phyloP scores from a whole-genome alignment of 306 rosid species.

The apple (Malus domestica) region DNA sequence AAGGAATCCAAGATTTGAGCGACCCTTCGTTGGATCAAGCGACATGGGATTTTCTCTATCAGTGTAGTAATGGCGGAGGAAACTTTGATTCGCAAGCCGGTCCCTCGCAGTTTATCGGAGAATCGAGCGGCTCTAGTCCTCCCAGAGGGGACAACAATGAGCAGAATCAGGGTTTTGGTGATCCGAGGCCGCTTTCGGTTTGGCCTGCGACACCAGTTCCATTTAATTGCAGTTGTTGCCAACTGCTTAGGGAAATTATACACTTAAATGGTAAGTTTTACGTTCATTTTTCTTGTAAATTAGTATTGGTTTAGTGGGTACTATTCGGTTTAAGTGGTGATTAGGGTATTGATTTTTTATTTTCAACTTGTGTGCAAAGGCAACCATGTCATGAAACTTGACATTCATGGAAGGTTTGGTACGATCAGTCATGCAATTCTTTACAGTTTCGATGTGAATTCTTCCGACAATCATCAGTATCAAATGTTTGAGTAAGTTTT shows the following conservation, averaged over 20 bases:
- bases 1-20: neutral
- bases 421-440: slow-evolving; percentile 54
- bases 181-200: neutral
- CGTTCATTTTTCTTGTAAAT: neutral
- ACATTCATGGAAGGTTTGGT: slow-evolving; percentile 68
- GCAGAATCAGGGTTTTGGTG: neutral
- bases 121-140: neutral
- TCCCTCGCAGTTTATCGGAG: slow-evolving; percentile 3
- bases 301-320: neutral
- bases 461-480: slow-evolving; percentile 14
- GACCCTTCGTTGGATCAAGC: neutral
- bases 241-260: slow-evolving; percentile 54
- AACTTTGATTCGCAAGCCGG: slow-evolving; percentile 11
- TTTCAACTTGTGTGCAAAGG: slow-evolving; percentile 21
- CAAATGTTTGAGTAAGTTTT: slow-evolving; percentile 53
- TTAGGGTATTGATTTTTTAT: neutral
- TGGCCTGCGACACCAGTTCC: slow-evolving; percentile 37
- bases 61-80: neutral
- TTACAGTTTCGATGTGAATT: neutral
- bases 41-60: slow-evolving; percentile 6
- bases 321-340: neutral
- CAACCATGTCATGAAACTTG: slow-evolving; percentile 33
- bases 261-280: slow-evolving; percentile 39
- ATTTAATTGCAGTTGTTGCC: slow-evolving; percentile 50
- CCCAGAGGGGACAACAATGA: neutral